Evolutionary conservation across 2,329 filamentous ascomycete species (phyloP).

Genomic region (Dothideomycetes sp.): DNA sequence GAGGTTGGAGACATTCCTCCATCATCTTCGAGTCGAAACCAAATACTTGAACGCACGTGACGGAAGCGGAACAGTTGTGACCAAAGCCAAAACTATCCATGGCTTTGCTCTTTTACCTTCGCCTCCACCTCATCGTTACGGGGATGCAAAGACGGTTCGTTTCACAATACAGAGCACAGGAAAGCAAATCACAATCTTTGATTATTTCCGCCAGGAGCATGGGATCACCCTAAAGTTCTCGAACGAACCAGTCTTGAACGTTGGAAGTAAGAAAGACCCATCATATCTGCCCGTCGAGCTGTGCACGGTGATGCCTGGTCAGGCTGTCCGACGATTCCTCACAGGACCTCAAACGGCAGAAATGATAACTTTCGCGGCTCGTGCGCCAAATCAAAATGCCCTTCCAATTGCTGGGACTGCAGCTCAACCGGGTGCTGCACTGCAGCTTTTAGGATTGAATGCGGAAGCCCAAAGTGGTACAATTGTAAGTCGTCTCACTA

Average conservation of each 20-base stretch:
- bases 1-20: slow-evolving; percentile 25
- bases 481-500: background rate
- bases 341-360: slow-evolving; percentile 47
- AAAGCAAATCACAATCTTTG: slow-evolving; percentile 38
- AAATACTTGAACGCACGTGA: slow-evolving; percentile 23
- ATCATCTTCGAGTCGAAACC: slow-evolving; percentile 27
- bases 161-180: slow-evolving; percentile 27
- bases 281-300: slow-evolving; percentile 57
- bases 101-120: no score
- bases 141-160: slow-evolving; percentile 37
- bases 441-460: slow-evolving; percentile 47
- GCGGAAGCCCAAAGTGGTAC: slow-evolving; percentile 9
- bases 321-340: slow-evolving; percentile 51
- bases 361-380: slow-evolving; percentile 66
- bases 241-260: slow-evolving; percentile 46
- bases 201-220: slow-evolving; percentile 36
- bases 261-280: slow-evolving; percentile 47
- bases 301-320: slow-evolving; percentile 52
- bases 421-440: slow-evolving; percentile 35
- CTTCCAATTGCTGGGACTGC: slow-evolving; percentile 42
- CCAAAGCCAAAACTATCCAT: slow-evolving; percentile 18
- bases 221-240: slow-evolving; percentile 37
- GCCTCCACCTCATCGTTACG: slow-evolving; percentile 23
- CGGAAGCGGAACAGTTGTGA: slow-evolving; percentile 15
- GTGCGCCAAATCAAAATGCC: slow-evolving; percentile 55